Evolutionary conservation across 2,329 filamentous ascomycete genomes (phyloP).

Genomic region (Sporothrix phasma): DNA sequence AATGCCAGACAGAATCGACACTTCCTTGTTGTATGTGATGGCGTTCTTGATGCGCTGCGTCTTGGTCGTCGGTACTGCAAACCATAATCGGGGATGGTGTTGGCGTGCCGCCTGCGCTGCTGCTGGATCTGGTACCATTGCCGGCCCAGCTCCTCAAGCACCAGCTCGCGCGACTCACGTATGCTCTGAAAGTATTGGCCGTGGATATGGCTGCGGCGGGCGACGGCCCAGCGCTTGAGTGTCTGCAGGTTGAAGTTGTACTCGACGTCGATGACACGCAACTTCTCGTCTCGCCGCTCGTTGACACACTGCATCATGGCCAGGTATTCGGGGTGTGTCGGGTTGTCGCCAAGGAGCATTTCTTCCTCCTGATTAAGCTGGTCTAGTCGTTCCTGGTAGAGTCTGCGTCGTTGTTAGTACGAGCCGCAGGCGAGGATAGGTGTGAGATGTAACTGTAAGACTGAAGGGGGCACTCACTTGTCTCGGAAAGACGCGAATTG

Average conservation of each 20-base stretch:
- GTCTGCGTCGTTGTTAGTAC: slow-evolving; percentile 38
- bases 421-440: too few relatives aligned
- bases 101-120: slow-evolving; percentile 59
- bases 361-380: slow-evolving; percentile 64
- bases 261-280: slow-evolving; percentile 64
- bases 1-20: slow-evolving; percentile 79
- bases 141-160: slow-evolving; percentile 71
- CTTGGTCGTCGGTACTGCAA: slow-evolving; percentile 70
- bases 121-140: slow-evolving; percentile 91
- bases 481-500: slow-evolving; percentile 82
- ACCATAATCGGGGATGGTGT: slow-evolving; percentile 70
- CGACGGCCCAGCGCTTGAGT: slow-evolving; percentile 64
- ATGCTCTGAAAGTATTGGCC: slow-evolving; percentile 84
- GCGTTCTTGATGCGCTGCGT: slow-evolving; percentile 75
- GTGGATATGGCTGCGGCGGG: slow-evolving; percentile 75
- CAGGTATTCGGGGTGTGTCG: slow-evolving; percentile 84
- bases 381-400: slow-evolving; percentile 81
- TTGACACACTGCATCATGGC: slow-evolving; percentile 84
- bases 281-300: slow-evolving; percentile 68
- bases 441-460: not conserved
- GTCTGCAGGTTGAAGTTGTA: slow-evolving; percentile 64
- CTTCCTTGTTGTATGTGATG: slow-evolving; percentile 87
- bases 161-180: slow-evolving; percentile 70
- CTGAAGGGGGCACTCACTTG: slow-evolving; percentile 40
- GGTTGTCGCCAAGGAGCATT: slow-evolving; percentile 47